Percentiles rank a stretch among this genome's conserved stretches.
Conservation (phyloP, 305 asterid genomes). For the Fraxinus sp. region DNA sequence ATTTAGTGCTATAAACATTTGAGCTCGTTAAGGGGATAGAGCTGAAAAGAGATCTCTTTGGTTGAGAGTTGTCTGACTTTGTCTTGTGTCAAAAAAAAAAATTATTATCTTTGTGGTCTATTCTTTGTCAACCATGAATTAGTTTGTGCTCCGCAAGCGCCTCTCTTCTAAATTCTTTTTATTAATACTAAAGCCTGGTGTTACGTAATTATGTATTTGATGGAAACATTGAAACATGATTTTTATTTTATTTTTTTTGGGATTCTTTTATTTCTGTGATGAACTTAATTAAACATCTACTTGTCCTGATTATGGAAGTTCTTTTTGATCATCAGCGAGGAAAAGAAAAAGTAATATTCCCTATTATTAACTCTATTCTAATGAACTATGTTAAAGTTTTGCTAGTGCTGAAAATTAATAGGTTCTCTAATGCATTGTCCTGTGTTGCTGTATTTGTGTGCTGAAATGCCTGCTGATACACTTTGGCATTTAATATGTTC, state of each 20-base stretch:
- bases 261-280: neutral
- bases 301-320: neutral
- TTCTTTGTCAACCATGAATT: neutral
- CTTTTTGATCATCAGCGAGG: neutral
- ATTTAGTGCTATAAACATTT: neutral
- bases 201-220: neutral
- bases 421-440: neutral
- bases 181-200: neutral
- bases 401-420: neutral
- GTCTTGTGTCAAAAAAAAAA: neutral
- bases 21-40: neutral
- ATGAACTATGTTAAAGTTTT: neutral
- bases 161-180: neutral
- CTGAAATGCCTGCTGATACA: neutral
- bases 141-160: neutral
- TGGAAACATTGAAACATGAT: neutral
- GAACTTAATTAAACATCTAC: neutral
- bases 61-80: neutral
- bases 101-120: neutral
- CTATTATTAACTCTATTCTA: neutral
- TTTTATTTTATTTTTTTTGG: neutral
- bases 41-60: neutral
- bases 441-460: neutral
- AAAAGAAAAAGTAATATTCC: neutral
- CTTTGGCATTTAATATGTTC: neutral